Base-by-base conservation (phyloP, 768 basidiomycete genomes). In the Tricholoma saponaceum region DNA sequence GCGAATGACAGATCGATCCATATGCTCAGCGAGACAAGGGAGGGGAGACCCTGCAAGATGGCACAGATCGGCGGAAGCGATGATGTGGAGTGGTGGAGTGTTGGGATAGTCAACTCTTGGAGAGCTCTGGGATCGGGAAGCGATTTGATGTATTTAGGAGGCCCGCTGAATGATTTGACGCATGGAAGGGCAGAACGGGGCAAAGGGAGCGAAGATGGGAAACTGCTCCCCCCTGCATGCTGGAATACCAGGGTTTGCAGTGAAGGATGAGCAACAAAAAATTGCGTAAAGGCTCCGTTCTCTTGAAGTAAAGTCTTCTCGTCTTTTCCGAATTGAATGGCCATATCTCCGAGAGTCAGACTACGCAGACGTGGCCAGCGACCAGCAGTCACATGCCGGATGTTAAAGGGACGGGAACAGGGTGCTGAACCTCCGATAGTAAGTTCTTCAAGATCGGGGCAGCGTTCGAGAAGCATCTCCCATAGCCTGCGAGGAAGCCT, bases 401-500 rank as follows among this genome's bases (percentile, higher is more conserved):
- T 69, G 55, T 76, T 74, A 60, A 76, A 75, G 33, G 72, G 65
- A 46, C 75, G 68, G 2, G 74, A 74, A 39, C 71, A 72, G n/a
- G 75, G 75, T 16, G 72, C 70, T 47, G 66, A 61, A 49, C 72
- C 71, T 5, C 67, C 70, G 26, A 76, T 67, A 3, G 67, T 65
- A n/a, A 76, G 62, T 49, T 72, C 70, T 59, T 73, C 71, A n/a
- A 76, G 69, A 54, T 69, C 65, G 6, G 75, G 74, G 51, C 69
- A 71, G 41, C 70, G 67, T 54, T 76, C 74, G 23, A 76, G 62
- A 28, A 76, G 66, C 75, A 76, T 76, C 49, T 69, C 70, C 75
- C 75, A 76, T 39, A 72, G 67, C 52, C 70, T 62, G 43, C 69
- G 62, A 7, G 75, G 75, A 30, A 76, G 68, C 61, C 70, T 75